Evolutionary conservation across 2,329 filamentous ascomycete species (phyloP).

Genomic region (Thielaviopsis ethacetica): DNA sequence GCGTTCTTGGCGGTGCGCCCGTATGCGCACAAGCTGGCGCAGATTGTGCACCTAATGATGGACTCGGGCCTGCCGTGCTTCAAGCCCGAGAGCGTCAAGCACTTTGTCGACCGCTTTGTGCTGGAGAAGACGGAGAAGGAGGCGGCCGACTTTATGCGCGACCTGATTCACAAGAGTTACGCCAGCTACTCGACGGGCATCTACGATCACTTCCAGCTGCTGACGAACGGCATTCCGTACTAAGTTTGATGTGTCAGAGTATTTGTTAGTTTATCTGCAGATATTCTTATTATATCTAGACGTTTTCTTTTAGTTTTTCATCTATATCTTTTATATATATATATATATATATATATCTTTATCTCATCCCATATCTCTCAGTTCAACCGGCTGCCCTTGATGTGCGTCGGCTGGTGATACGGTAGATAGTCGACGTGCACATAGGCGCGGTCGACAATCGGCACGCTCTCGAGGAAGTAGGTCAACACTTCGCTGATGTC

Average conservation of each 20-base stretch:
- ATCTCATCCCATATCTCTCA: no score
- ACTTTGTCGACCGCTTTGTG: conserved; percentile 86
- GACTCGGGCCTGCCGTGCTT: conserved; percentile 94
- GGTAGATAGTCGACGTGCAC: conserved; percentile 50
- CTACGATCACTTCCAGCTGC: conserved; percentile 94
- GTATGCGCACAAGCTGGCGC: conserved; percentile 73
- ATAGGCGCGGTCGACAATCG: conserved; percentile 58
- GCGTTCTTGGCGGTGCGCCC: conserved; percentile 78
- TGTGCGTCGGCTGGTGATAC: conserved; percentile 45
- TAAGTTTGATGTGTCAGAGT: conserved; percentile 23
- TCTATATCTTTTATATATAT: conserved; percentile 1
- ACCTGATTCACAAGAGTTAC: conserved; percentile 78
- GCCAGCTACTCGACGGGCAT: conserved; percentile 81
- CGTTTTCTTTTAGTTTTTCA: background rate
- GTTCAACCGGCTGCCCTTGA: conserved; percentile 18
- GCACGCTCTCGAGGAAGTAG: conserved; percentile 72
- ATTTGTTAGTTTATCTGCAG: background rate
- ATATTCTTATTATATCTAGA: background rate
- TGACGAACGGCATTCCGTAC: conserved; percentile 96
- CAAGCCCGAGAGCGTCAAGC: conserved; percentile 84
- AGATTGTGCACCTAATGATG: conserved; percentile 89
- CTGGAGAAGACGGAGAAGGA: conserved; percentile 82
- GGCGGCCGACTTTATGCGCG: conserved; percentile 85
- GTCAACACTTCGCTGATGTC: conserved; percentile 63
- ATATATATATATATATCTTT: background rate